Evolutionary conservation across 768 basidiomycete species (phyloP).

Genomic region (Tulasnella sp.): DNA sequence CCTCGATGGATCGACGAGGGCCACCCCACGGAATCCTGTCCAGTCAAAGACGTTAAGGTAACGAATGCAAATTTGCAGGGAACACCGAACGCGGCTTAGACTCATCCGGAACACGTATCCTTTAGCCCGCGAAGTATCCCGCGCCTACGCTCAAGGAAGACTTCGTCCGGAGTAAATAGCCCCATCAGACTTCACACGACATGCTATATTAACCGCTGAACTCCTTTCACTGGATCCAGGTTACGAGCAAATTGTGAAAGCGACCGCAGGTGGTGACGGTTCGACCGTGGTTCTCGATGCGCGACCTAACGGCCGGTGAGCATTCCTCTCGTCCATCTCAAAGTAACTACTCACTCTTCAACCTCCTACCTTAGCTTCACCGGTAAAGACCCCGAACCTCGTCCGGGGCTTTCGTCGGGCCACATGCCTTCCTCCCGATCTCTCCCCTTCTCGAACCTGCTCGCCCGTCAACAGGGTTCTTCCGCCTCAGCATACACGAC

Average conservation of each 20-base stretch:
- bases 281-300: slow-evolving; percentile 78
- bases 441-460: slow-evolving; percentile 69
- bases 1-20: slow-evolving; percentile 68
- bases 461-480: slow-evolving; percentile 32
- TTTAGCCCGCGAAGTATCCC: slow-evolving; percentile 31
- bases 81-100: background rate
- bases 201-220: background rate
- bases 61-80: background rate
- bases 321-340: slow-evolving; percentile 1
- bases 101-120: background rate
- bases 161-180: slow-evolving; percentile 40
- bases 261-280: slow-evolving; percentile 26
- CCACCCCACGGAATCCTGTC: slow-evolving; percentile 36
- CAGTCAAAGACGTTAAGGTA: background rate
- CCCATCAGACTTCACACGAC: background rate
- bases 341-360: background rate
- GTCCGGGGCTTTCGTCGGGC: slow-evolving; percentile 76
- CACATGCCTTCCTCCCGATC: slow-evolving; percentile 85
- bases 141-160: slow-evolving; percentile 40
- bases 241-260: slow-evolving; percentile 68
- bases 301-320: slow-evolving; percentile 66
- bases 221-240: slow-evolving; percentile 33
- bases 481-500: slow-evolving; percentile 38
- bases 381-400: slow-evolving; percentile 78
- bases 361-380: slow-evolving; percentile 42